A percentile compares a stretch with the other conserved stretches of the same genome.
Evolutionary conservation across 106 monocot genomes (phyloP).

Genomic region (Dioscorea alata): DNA sequence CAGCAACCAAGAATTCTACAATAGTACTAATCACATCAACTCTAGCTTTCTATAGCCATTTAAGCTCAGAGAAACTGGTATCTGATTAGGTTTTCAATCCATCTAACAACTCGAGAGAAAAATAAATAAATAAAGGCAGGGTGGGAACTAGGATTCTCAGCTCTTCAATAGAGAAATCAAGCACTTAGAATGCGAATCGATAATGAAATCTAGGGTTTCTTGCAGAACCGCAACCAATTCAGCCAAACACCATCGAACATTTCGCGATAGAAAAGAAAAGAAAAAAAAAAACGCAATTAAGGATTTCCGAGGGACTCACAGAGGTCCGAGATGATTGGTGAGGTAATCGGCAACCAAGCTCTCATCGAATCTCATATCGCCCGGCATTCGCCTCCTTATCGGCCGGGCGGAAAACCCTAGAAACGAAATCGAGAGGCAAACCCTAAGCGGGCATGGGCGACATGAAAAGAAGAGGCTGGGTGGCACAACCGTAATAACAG

Average conservation of each 20-base stretch:
- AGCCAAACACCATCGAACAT: not conserved
- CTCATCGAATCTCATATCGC: constrained; percentile 47
- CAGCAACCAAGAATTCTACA: not conserved
- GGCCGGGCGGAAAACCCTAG: not conserved
- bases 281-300: not conserved
- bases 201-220: not conserved
- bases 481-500: not conserved
- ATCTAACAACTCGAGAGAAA: too few species aligned
- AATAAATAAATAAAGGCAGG: not conserved
- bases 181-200: not conserved
- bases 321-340: constrained; percentile 31
- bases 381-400: constrained; percentile 7
- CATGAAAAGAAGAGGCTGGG: not conserved
- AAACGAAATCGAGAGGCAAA: not conserved
- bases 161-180: not conserved
- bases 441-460: constrained; percentile 1
- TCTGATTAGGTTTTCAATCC: too few species aligned
- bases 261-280: not conserved
- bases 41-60: not conserved
- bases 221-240: not conserved
- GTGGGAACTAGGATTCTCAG: not conserved
- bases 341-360: constrained; percentile 33
- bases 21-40: not conserved
- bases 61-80: too few species aligned
- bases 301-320: constrained; percentile 32